A percentile compares a stretch with the other conserved stretches of the same genome.
Conservation (phyloP, 305 asterid genomes). For the Lippia alba region DNA sequence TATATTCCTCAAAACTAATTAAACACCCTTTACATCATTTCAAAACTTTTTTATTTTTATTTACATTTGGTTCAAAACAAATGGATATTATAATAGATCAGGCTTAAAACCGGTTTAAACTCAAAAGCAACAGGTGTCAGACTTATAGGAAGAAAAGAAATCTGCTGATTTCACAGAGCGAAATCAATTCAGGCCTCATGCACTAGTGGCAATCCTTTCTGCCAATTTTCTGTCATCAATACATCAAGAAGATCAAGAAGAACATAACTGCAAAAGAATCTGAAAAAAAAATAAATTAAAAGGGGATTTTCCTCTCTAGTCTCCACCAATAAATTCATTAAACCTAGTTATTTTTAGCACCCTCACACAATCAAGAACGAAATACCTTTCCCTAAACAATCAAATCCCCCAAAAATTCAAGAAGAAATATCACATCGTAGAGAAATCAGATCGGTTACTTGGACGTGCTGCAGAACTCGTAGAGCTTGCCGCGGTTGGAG, state of each 20-base stretch:
- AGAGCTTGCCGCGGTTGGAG: constrained; percentile 93
- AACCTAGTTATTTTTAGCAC: neutral
- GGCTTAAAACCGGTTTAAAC: constrained; percentile 39
- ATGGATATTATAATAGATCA: constrained; percentile 25
- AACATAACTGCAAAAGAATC: neutral
- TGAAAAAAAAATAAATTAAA: constrained; percentile 9
- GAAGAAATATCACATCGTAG: neutral
- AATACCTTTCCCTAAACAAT: neutral
- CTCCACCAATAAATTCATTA: neutral
- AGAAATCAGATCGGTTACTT: constrained; percentile 42
- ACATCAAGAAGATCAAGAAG: neutral
- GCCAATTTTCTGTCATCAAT: constrained; percentile 21
- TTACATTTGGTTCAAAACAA: neutral
- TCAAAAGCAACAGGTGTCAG: constrained; percentile 26
- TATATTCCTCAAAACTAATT: no score
- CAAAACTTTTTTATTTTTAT: neutral
- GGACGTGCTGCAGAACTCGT: constrained; percentile 87
- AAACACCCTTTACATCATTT: no score
- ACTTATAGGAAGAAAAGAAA: neutral
- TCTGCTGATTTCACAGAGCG: constrained; percentile 32
- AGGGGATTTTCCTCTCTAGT: neutral
- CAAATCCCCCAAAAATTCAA: neutral
- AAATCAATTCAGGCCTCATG: neutral
- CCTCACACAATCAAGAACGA: neutral
- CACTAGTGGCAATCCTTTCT: constrained; percentile 9